Percentiles rank a stretch among this genome's conserved stretches.
These are phyloP conservation scores for Esteya vermicola DNA, from an alignment of 2,329 filamentous ascomycete species.

Conservation along the genomic window DNA sequence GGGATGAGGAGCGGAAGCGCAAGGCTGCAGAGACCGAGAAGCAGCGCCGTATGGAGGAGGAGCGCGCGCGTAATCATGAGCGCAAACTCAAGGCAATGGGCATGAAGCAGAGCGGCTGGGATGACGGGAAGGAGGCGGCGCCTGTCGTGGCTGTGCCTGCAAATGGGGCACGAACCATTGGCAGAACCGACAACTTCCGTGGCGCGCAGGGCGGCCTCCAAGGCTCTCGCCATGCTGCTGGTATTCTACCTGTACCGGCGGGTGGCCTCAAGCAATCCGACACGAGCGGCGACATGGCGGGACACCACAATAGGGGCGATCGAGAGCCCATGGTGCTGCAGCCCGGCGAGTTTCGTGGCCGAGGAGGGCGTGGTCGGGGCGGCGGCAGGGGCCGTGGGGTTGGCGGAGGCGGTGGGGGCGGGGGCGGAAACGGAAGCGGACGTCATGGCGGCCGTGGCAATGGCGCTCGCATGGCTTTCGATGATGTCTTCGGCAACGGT, in stretches of 20 bases:
- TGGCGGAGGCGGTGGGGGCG: too few relatives aligned
- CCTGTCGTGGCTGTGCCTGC: conserved; percentile 15
- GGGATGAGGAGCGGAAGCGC: conserved; percentile 39
- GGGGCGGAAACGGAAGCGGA: conserved; percentile 10
- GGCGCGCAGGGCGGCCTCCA: conserved; percentile 8
- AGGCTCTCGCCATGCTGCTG: conserved; percentile 6
- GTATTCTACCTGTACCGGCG: conserved; percentile 4
- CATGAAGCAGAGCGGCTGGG: conserved; percentile 40
- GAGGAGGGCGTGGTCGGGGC: conserved; percentile 18
- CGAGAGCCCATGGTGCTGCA: conserved; percentile 14
- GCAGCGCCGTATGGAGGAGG: conserved; percentile 38
- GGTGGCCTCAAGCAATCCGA: neutral
- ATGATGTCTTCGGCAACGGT: conserved; percentile 9
- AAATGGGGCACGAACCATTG: too few relatives aligned
- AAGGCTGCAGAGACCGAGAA: conserved; percentile 37
- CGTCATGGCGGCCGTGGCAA: conserved; percentile 18
- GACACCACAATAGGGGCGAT: too few relatives aligned
- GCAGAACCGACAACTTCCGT: too few relatives aligned
- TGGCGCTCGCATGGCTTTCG: conserved; percentile 7
- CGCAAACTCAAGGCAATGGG: conserved; percentile 46
- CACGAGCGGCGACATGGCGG: neutral
- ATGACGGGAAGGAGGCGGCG: conserved; percentile 37
- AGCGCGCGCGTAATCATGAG: conserved; percentile 45
- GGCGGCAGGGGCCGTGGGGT: conserved; percentile 14
- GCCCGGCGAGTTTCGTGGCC: conserved; percentile 19